Evolutionary conservation across 78 protist genomes (phyloP), one percentile per base, ranked within the genome.

Genomic region (Guillardia theta): DNA sequence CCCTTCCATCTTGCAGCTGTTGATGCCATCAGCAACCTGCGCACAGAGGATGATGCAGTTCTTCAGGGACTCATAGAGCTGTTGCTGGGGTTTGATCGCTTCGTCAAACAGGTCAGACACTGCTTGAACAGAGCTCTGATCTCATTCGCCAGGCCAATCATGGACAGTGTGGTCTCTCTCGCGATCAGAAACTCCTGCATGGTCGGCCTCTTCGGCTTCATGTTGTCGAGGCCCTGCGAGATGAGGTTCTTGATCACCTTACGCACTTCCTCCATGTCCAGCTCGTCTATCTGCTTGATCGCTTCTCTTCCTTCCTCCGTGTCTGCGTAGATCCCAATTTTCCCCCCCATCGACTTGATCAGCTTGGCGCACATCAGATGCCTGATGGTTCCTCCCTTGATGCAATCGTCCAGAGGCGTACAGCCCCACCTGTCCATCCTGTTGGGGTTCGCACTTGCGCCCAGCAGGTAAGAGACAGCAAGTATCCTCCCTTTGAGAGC

Each of bases 381-480:
- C 6, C 24, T 24, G 37, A 78, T 18, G 0, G 90, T 78, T 18
- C 90, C 90, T 2, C 90, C 90, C 33, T n/a, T 18, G 43, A 43
- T 0, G 24, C 41, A 18, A 8, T 78, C 90, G 33, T 78, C 90
- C 50, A 78, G 45, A 18, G 90, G 90, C 50, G 90, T 78, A n/a
- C 48, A 24, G 0, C 48, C 90, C 90, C 90, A 78, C 8, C 90
- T 0, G 90, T 78, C 90, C 33, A 18, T 78, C 37, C 47, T 3
- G 48, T 78, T 78, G 24, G 90, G 90, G 8, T 78, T 78, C 53
- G 90, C 90, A 30, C 90, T 78, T 27, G 44, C 24, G 3, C 45
- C 90, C 37, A 78, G 90, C 53, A 78, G 48, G 90, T 43, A 78
- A 2, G 90, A 78, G 43, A 78, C 90, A 2, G 90, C 90, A 22